Evolutionary conservation across 768 basidiomycete species (phyloP).

Genomic region (Lentinula raphanica): DNA sequence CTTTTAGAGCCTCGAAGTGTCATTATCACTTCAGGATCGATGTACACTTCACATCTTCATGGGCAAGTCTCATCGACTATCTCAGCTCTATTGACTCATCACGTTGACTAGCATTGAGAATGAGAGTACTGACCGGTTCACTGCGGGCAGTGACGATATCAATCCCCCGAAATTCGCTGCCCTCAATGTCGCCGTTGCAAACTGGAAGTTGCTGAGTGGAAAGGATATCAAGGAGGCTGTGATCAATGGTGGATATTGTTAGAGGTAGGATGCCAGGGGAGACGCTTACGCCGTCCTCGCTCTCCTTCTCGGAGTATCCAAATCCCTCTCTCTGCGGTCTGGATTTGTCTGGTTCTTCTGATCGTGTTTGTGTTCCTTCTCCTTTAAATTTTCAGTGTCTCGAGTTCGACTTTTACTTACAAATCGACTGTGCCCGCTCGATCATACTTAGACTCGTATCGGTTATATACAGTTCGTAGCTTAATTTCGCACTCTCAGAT

Average conservation of each 20-base stretch:
- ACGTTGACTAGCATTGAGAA: slow-evolving; percentile 52
- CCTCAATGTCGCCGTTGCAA: slow-evolving; percentile 42
- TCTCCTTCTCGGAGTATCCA: too few species aligned
- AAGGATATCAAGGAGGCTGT: slow-evolving; percentile 33
- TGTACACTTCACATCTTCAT: slow-evolving; percentile 75
- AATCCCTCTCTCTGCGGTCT: too few species aligned
- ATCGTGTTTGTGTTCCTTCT: too few species aligned
- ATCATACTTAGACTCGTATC: background rate
- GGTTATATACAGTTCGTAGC: too few species aligned
- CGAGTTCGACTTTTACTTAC: too few species aligned
- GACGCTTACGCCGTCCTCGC: too few species aligned
- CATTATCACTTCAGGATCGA: slow-evolving; percentile 61
- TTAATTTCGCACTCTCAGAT: too few species aligned
- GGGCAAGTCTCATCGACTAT: slow-evolving; percentile 35
- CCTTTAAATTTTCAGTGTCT: too few species aligned
- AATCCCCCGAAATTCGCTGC: slow-evolving; percentile 22
- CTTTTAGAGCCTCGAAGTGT: slow-evolving; percentile 84
- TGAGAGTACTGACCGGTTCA: slow-evolving; percentile 40
- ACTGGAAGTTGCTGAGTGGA: slow-evolving; percentile 47
- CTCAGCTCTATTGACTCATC: slow-evolving; percentile 1
- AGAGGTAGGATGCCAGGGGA: too few species aligned
- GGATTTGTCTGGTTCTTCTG: too few species aligned
- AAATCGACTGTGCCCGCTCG: too few species aligned
- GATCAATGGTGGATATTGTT: too few species aligned
- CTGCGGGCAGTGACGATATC: slow-evolving; percentile 22